phyloP scores from a whole-genome alignment of 1,284 basidiomycete genomes.

The Tilletia caries region DNA sequence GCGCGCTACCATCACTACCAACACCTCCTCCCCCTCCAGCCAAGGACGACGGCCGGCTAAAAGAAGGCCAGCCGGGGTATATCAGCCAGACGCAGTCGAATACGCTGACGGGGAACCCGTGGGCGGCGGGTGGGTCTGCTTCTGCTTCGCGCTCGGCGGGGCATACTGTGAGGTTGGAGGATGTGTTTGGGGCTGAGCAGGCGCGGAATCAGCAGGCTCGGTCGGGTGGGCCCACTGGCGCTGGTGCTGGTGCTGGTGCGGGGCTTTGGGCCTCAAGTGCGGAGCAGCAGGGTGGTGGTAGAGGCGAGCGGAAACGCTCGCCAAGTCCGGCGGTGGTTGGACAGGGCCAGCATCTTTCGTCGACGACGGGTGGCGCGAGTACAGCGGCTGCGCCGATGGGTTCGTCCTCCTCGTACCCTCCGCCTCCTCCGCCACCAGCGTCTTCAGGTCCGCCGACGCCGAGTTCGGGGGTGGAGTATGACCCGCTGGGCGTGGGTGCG shows the following conservation, averaged over 20 bases:
- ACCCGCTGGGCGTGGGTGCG: no score
- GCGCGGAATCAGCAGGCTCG: background rate
- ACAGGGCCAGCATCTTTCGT: no score
- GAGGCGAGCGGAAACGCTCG: no score
- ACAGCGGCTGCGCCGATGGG: no score
- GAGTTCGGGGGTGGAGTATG: no score
- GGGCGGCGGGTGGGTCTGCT: background rate
- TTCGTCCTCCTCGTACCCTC: background rate
- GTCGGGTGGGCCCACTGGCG: background rate
- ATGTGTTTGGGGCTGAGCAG: conserved; percentile 7
- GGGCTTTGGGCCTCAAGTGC: no score
- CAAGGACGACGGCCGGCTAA: no score
- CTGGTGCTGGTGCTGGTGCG: background rate
- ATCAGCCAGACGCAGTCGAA: background rate
- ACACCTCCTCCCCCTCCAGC: background rate
- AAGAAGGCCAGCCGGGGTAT: background rate
- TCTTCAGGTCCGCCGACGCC: no score
- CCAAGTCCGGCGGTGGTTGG: no score
- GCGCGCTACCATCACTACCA: background rate
- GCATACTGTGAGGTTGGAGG: background rate
- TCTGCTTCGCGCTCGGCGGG: no score
- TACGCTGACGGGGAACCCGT: background rate
- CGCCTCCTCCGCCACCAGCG: background rate
- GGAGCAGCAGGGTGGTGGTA: no score
- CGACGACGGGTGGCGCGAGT: no score